phyloP scores from a whole-genome alignment of 2,329 filamentous ascomycete species.

The Fusarium graminum region DNA sequence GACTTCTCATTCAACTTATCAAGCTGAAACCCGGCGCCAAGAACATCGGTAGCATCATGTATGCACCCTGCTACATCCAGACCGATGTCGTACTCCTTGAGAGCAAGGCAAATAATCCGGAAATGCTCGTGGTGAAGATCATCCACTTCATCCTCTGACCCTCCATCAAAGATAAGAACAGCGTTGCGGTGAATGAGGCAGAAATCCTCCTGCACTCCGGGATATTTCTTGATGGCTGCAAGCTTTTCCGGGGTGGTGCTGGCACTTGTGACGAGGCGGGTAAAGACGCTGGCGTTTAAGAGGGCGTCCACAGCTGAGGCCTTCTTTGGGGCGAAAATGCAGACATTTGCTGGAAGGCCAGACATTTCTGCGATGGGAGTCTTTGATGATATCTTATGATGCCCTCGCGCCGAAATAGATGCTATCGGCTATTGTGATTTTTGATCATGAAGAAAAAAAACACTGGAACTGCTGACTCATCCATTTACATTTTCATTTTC shows the following conservation, averaged over 20 bases:
- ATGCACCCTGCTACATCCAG: slow-evolving; percentile 24
- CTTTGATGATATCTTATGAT: too few relatives aligned
- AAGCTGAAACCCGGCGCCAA: slow-evolving; percentile 16
- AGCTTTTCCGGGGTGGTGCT: slow-evolving; percentile 10
- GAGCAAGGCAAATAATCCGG: slow-evolving; percentile 17
- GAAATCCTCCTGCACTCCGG: not conserved
- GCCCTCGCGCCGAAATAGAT: too few relatives aligned
- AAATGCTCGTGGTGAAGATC: slow-evolving; percentile 23
- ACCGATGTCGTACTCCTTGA: slow-evolving; percentile 23
- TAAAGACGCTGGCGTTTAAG: slow-evolving; percentile 3
- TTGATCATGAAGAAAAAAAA: too few relatives aligned
- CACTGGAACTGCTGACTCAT: too few relatives aligned
- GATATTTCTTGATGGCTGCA: slow-evolving; percentile 3
- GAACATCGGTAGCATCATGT: slow-evolving; percentile 13
- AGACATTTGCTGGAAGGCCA: slow-evolving; percentile 12
- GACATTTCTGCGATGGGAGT: not conserved
- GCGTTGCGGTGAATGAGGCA: slow-evolving; percentile 12
- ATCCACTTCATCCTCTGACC: not conserved
- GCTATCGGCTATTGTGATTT: too few relatives aligned
- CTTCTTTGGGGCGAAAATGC: slow-evolving; percentile 9
- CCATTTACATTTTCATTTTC: too few relatives aligned
- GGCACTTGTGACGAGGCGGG: slow-evolving; percentile 14
- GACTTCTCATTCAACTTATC: slow-evolving; percentile 20
- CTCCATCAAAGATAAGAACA: slow-evolving; percentile 6
- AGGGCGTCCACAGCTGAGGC: not conserved